phyloP scores from a whole-genome alignment of 1,139 yeast species.

The Protomyces inouyei region DNA sequence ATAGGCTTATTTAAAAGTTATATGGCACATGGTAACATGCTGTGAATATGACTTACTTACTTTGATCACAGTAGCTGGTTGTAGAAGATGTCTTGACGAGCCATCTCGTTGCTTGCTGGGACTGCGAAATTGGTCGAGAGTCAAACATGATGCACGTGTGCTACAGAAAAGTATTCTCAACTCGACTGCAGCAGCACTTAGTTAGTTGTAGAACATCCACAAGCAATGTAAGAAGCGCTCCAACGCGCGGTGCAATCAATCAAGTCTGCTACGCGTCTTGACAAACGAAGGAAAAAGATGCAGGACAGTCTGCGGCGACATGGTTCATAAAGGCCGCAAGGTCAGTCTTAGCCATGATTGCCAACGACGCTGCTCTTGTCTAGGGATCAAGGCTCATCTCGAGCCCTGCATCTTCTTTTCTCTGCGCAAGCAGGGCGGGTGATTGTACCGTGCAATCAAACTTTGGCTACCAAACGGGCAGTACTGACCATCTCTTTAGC shows the following conservation, averaged over 20 bases:
- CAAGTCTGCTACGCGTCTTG: background rate
- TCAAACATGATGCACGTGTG: background rate
- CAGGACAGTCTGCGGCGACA: too few relatives aligned
- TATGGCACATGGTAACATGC: background rate
- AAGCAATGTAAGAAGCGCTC: background rate
- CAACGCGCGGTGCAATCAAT: background rate
- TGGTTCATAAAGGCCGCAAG: too few relatives aligned
- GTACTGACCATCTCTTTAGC: background rate
- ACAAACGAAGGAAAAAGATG: background rate
- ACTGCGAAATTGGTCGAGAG: background rate
- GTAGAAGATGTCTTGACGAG: too few relatives aligned
- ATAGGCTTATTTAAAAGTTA: background rate
- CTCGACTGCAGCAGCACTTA: background rate
- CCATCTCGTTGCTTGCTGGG: background rate
- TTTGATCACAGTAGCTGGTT: too few relatives aligned
- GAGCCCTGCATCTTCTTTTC: background rate
- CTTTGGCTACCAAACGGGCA: background rate
- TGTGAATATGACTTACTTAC: background rate
- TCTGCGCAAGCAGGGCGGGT: conserved; percentile 20
- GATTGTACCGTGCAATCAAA: conserved; percentile 25
- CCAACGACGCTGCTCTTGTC: too few relatives aligned
- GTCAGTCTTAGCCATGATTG: too few relatives aligned
- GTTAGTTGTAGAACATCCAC: background rate
- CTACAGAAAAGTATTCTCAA: background rate
- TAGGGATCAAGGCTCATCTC: too few relatives aligned